A percentile compares a stretch with the other conserved stretches of the same genome.
Conservation (phyloP, 164 flowering plant genomes). For the Annona squamosa region DNA sequence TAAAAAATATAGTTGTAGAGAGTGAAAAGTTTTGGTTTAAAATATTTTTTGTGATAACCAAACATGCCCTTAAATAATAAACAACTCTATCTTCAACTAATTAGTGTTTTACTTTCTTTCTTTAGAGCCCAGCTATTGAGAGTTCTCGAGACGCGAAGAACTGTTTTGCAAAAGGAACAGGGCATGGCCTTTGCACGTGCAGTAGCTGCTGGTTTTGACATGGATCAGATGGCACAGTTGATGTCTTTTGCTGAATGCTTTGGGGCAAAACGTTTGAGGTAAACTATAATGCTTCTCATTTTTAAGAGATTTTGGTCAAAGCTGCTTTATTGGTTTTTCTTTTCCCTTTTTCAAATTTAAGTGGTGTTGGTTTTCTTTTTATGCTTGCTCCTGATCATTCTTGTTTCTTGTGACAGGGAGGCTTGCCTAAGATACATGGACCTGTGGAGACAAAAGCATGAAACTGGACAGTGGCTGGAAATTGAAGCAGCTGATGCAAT, state of each 20-base stretch:
- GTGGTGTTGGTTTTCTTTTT: neutral
- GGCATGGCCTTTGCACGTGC: slow-evolving; percentile 99
- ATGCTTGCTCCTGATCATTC: neutral
- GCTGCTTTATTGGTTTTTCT: neutral
- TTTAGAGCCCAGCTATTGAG: slow-evolving; percentile 77
- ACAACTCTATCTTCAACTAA: no score
- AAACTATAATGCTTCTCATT: slow-evolving; percentile 17
- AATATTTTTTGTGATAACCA: no score
- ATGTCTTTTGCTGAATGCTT: slow-evolving; percentile 81
- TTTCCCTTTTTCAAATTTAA: neutral
- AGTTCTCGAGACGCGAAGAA: slow-evolving; percentile 81
- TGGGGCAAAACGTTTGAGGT: slow-evolving; percentile 91
- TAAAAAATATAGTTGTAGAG: no score
- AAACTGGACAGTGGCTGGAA: slow-evolving; percentile 92
- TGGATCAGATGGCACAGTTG: slow-evolving; percentile 64
- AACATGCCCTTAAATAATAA: no score
- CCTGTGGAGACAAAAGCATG: slow-evolving; percentile 88
- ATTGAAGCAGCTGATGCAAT: slow-evolving; percentile 70
- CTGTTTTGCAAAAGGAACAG: slow-evolving; percentile 83
- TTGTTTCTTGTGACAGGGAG: slow-evolving; percentile 44
- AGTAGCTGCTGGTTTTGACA: slow-evolving; percentile 91
- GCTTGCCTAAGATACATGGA: slow-evolving; percentile 67
- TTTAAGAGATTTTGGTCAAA: neutral
- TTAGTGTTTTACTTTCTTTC: slow-evolving; percentile 8
- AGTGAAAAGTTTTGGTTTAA: no score